Conservation (phyloP, 1,139 yeast genomes). For the Blastobotrys indianensis region DNA sequence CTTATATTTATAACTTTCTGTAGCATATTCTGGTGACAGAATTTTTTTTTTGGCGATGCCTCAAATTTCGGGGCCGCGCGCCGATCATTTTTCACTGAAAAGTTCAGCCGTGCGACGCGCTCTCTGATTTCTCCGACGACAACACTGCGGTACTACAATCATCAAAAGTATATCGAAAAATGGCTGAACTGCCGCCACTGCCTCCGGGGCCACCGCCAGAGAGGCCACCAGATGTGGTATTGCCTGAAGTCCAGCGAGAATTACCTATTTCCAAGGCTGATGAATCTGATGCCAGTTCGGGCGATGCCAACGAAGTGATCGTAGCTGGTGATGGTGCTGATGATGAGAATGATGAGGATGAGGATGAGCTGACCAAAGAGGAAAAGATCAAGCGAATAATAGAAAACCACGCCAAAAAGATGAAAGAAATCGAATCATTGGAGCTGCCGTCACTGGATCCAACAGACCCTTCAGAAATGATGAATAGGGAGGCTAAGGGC, state of each 20-base stretch:
- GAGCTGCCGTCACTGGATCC: not conserved
- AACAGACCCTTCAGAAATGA: constrained; percentile 9
- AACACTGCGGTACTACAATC: too few species aligned
- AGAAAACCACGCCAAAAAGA: constrained; percentile 1
- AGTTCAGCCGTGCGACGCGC: not conserved
- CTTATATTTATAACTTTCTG: too few species aligned
- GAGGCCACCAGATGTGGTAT: constrained; percentile 12
- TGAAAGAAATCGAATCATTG: constrained; percentile 12
- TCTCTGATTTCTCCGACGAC: too few species aligned
- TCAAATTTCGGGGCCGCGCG: not conserved
- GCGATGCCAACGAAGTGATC: not conserved
- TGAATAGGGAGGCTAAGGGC: constrained; percentile 18
- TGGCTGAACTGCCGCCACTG: constrained; percentile 11
- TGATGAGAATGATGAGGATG: constrained; percentile 7
- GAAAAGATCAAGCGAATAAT: constrained; percentile 3
- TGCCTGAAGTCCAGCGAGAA: not conserved
- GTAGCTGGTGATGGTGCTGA: not conserved
- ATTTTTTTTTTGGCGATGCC: too few species aligned
- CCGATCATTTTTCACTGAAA: not conserved
- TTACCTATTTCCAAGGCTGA: not conserved
- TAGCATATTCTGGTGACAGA: too few species aligned
- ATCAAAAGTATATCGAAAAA: too few species aligned
- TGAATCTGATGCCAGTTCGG: not conserved
- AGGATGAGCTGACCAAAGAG: constrained; percentile 21
- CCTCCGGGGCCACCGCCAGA: constrained; percentile 19